A percentile compares a stretch with the other conserved stretches of the same genome.
Evolutionary conservation across 1,284 basidiomycete genomes (phyloP).

Genomic region (Fistulina hepatica): DNA sequence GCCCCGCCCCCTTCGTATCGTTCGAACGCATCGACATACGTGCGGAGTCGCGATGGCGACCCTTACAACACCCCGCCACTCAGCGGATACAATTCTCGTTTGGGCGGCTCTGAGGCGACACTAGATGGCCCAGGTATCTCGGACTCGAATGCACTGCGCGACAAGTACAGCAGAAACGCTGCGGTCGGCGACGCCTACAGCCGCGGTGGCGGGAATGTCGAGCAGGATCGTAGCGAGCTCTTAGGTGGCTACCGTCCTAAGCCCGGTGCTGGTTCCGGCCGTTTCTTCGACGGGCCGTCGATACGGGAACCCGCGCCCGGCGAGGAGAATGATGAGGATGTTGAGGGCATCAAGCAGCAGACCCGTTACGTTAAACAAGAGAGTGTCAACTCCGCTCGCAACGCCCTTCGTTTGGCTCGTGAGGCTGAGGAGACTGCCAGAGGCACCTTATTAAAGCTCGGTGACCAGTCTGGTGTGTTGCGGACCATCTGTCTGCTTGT

Average conservation of each 20-base stretch:
- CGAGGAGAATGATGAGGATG: constrained; percentile 89
- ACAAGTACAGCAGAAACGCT: constrained; percentile 41
- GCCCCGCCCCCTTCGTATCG: constrained; percentile 33
- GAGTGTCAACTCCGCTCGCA: constrained; percentile 81
- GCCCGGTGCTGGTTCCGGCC: constrained; percentile 41
- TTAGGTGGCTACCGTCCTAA: constrained; percentile 62
- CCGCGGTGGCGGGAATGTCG: constrained; percentile 43
- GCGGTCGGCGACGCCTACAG: constrained; percentile 52
- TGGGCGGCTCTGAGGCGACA: constrained; percentile 15
- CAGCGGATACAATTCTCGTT: constrained; percentile 12
- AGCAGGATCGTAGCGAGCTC: constrained; percentile 63
- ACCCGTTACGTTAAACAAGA: constrained; percentile 91
- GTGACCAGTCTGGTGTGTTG: constrained; percentile 88
- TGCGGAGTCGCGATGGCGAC: constrained; percentile 57
- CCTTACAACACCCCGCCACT: constrained; percentile 27
- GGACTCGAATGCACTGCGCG: constrained; percentile 22
- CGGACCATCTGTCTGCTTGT: constrained; percentile 1
- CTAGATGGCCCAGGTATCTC: constrained; percentile 21
- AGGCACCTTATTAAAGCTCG: constrained; percentile 77
- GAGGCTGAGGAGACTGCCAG: constrained; percentile 95
- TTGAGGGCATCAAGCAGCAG: constrained; percentile 94
- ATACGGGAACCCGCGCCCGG: constrained; percentile 39
- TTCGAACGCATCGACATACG: constrained; percentile 50
- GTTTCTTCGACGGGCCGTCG: constrained; percentile 56
- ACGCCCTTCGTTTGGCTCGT: constrained; percentile 85